phyloP scores from a whole-genome alignment of 2,329 filamentous ascomycete species.

The Cercospora zeina region DNA sequence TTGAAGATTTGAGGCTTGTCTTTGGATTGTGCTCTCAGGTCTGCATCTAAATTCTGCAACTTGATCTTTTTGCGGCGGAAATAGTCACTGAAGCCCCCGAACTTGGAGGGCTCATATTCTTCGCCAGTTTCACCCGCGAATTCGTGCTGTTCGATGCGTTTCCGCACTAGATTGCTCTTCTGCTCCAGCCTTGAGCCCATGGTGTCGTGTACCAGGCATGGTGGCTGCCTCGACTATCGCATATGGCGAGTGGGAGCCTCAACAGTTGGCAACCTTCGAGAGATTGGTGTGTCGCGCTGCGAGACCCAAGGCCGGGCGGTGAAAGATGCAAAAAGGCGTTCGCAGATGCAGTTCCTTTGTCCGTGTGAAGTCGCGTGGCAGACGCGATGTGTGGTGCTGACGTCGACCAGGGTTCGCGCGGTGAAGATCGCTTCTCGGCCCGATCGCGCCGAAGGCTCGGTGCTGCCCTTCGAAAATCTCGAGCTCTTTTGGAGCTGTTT shows the following conservation, averaged over 20 bases:
- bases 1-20: constrained; percentile 85
- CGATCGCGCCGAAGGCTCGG: constrained; percentile 6
- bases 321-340: background rate
- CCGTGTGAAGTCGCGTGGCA: background rate
- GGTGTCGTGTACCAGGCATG: constrained; percentile 26
- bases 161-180: constrained; percentile 61
- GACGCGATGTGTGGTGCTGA: constrained; percentile 9
- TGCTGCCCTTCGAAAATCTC: constrained; percentile 11
- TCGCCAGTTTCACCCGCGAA: constrained; percentile 76
- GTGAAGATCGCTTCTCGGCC: constrained; percentile 1
- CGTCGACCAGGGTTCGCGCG: constrained; percentile 10
- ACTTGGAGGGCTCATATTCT: constrained; percentile 83
- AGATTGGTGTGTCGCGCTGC: background rate
- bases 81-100: constrained; percentile 88
- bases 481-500: constrained; percentile 10
- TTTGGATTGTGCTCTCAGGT: constrained; percentile 67
- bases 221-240: background rate
- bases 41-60: constrained; percentile 86
- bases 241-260: background rate
- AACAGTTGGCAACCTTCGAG: background rate
- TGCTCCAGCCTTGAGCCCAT: constrained; percentile 65
- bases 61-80: constrained; percentile 96
- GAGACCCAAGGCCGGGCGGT: background rate
- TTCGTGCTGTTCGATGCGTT: constrained; percentile 65
- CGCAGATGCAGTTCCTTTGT: constrained; percentile 5